A percentile compares a stretch with the other conserved stretches of the same genome.
Conservation (phyloP, 2,329 filamentous ascomycete genomes). For the Zarea fungicola region DNA sequence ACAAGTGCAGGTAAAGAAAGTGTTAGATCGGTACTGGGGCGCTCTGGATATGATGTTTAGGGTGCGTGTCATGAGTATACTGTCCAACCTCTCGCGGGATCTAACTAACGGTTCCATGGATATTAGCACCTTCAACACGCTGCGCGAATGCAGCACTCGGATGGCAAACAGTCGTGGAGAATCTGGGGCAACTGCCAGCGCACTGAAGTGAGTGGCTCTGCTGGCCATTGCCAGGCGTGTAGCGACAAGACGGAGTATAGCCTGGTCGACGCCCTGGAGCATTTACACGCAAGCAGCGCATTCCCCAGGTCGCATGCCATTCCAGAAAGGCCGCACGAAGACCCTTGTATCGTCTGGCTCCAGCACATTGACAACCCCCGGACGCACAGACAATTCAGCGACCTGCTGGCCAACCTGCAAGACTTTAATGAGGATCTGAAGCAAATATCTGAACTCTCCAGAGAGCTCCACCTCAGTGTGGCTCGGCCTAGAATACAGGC, state of each 20-base stretch:
- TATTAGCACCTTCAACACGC: neutral
- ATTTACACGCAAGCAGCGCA: neutral
- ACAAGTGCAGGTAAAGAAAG: neutral
- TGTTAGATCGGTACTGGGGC: slow-evolving; percentile 3
- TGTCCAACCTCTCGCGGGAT: neutral
- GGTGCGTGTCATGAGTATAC: neutral
- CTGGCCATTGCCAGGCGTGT: slow-evolving; percentile 6
- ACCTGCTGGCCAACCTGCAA: too few species aligned
- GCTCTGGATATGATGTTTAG: neutral
- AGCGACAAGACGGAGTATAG: neutral
- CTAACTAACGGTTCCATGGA: neutral
- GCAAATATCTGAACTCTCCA: neutral
- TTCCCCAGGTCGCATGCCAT: neutral
- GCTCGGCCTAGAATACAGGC: neutral
- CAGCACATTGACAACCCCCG: neutral
- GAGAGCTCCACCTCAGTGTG: neutral
- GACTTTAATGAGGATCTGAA: neutral
- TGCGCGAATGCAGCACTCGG: neutral
- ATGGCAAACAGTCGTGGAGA: neutral
- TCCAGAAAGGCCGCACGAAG: neutral
- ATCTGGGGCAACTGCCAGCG: slow-evolving; percentile 3
- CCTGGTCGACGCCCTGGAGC: slow-evolving; percentile 1
- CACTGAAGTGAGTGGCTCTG: too few species aligned
- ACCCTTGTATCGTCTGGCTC: neutral
- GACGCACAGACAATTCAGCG: too few species aligned